Conservation (phyloP, 2,329 filamentous ascomycete species). For the Penicillium digitatum region DNA sequence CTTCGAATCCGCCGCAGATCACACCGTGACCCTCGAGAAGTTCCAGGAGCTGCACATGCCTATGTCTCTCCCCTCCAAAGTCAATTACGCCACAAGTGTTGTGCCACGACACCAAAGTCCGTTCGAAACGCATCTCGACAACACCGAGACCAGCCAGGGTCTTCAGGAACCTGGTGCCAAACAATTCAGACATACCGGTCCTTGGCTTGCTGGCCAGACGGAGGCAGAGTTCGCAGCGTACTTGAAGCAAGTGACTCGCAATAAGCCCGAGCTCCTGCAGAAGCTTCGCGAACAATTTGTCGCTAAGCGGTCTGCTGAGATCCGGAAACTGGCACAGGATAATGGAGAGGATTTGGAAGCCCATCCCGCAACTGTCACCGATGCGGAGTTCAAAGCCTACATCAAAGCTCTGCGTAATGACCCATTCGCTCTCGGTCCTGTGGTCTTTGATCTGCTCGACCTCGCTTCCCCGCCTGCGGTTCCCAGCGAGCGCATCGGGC, state of each 20-base stretch:
- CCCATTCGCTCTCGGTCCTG: slow-evolving; percentile 48
- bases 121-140: slow-evolving; percentile 45
- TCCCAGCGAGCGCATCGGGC: slow-evolving; percentile 33
- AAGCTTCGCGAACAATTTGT: slow-evolving; percentile 36
- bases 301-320: slow-evolving; percentile 34
- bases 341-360: slow-evolving; percentile 37
- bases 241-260: slow-evolving; percentile 44
- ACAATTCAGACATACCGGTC: slow-evolving; percentile 57
- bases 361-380: slow-evolving; percentile 31
- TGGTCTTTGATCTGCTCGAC: slow-evolving; percentile 55
- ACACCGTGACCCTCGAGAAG: slow-evolving; percentile 75
- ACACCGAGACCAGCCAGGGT: slow-evolving; percentile 40
- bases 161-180: slow-evolving; percentile 31
- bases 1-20: slow-evolving; percentile 77
- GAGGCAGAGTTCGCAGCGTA: slow-evolving; percentile 54
- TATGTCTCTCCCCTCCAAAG: slow-evolving; percentile 52
- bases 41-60: slow-evolving; percentile 78
- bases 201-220: slow-evolving; percentile 56
- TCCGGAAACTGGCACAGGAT: slow-evolving; percentile 39
- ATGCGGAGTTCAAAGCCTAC: slow-evolving; percentile 47
- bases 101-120: slow-evolving; percentile 35
- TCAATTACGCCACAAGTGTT: slow-evolving; percentile 30
- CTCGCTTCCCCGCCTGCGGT: slow-evolving; percentile 47
- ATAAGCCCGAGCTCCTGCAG: slow-evolving; percentile 39
- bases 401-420: slow-evolving; percentile 44